These are phyloP conservation scores for Verticillium albo-atrum DNA, from an alignment of 2,329 filamentous ascomycete genomes.

Conservation along the genomic window DNA sequence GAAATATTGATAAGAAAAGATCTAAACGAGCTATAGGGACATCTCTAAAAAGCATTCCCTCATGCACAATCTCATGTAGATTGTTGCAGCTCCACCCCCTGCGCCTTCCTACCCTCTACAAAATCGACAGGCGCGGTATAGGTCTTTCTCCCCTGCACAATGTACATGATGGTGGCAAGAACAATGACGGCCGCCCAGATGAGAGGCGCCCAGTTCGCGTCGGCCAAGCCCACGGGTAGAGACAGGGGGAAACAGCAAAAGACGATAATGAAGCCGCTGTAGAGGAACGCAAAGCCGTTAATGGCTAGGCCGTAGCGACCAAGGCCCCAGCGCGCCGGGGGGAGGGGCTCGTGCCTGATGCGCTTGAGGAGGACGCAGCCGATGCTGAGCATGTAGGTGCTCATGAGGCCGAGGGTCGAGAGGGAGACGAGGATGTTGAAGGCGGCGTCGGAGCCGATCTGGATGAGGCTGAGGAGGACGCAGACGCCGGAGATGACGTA, in stretches of 20 bases:
- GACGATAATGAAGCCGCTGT: constrained; percentile 14
- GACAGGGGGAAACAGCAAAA: constrained; percentile 5
- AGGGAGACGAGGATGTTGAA: constrained; percentile 30
- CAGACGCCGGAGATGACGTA: constrained; percentile 20
- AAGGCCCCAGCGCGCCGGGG: constrained; percentile 29
- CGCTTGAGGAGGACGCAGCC: constrained; percentile 27
- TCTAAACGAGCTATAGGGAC: constrained; percentile 10
- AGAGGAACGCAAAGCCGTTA: constrained; percentile 24
- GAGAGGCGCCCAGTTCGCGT: constrained; percentile 1
- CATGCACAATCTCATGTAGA: background rate
- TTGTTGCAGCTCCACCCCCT: background rate
- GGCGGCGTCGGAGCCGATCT: constrained; percentile 25
- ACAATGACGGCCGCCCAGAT: background rate
- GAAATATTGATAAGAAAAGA: background rate
- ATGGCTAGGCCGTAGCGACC: constrained; percentile 30
- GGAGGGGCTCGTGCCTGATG: constrained; percentile 24
- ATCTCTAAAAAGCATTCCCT: background rate
- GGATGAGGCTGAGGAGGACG: constrained; percentile 25
- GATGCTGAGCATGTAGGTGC: constrained; percentile 26
- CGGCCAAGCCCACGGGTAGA: background rate
- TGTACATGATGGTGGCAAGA: background rate
- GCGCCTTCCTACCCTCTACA: background rate
- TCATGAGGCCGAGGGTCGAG: constrained; percentile 23
- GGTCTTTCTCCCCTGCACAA: background rate
- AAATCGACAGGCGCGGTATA: constrained; percentile 1